Evolutionary conservation across 1,139 yeast genomes (phyloP).

Genomic region (Geotrichum aggregatum): DNA sequence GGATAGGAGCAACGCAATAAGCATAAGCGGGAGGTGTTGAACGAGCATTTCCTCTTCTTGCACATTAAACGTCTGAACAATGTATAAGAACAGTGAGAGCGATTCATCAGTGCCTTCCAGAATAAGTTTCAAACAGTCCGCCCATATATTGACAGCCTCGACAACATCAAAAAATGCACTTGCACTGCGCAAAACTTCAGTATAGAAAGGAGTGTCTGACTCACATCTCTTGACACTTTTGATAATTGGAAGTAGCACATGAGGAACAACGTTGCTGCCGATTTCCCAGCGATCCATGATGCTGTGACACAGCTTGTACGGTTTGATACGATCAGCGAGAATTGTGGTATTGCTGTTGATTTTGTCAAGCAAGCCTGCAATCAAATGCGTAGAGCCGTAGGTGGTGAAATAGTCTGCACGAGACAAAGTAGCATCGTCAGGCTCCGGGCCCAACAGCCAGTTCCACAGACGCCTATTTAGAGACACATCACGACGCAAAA

Average conservation of each 20-base stretch:
- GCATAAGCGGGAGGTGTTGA: conserved; percentile 67
- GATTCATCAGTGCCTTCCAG: conserved; percentile 20
- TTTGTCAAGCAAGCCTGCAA: conserved; percentile 51
- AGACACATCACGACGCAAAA: conserved; percentile 85
- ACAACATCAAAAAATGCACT: conserved; percentile 76
- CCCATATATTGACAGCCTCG: conserved; percentile 76
- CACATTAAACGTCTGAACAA: conserved; percentile 63
- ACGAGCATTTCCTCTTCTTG: conserved; percentile 83
- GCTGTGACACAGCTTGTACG: conserved; percentile 62
- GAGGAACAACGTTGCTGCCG: conserved; percentile 67
- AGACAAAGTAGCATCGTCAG: conserved; percentile 23
- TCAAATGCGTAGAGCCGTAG: conserved; percentile 51
- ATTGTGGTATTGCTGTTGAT: conserved; percentile 40
- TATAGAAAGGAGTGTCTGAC: conserved; percentile 26
- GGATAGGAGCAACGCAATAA: conserved; percentile 46
- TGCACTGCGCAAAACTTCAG: conserved; percentile 54
- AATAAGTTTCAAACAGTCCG: conserved; percentile 49
- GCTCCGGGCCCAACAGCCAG: conserved; percentile 79
- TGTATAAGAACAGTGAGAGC: conserved; percentile 48
- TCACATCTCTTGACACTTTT: conserved; percentile 32
- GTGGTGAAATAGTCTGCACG: conserved; percentile 55
- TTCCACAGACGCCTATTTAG: conserved; percentile 87
- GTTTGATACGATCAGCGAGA: conserved; percentile 43
- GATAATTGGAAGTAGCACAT: conserved; percentile 62
- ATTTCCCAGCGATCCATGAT: conserved; percentile 94